Percentiles rank a stretch among this genome's conserved stretches.
Evolutionary conservation across 352 stramenopile genomes (phyloP).

Genomic region (Aphanomyces euteiches): DNA sequence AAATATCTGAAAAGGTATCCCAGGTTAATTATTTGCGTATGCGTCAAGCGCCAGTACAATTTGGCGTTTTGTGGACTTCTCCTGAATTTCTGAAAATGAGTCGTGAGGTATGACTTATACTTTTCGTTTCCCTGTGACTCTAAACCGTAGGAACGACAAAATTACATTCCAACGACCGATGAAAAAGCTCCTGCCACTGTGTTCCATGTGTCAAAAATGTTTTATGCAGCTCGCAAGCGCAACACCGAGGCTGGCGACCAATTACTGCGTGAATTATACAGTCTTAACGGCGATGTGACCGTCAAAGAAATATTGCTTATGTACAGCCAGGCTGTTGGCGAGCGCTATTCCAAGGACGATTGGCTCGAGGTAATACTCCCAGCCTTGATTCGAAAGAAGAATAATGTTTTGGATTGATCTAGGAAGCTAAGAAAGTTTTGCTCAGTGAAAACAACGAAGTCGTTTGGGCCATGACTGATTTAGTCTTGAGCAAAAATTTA

Average conservation of each 20-base stretch:
- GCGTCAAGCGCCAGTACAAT: slow-evolving; percentile 71
- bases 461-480: slow-evolving; percentile 71
- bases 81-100: slow-evolving; percentile 51
- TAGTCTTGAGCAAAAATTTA: slow-evolving; percentile 75
- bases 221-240: slow-evolving; percentile 29
- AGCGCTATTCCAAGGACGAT: background rate
- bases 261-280: slow-evolving; percentile 20
- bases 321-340: slow-evolving; percentile 10
- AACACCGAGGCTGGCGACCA: background rate
- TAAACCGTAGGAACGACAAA: slow-evolving; percentile 9
- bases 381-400: background rate
- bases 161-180: slow-evolving; percentile 29
- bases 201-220: slow-evolving; percentile 77
- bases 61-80: slow-evolving; percentile 65
- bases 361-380: slow-evolving; percentile 13
- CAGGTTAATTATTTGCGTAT: slow-evolving; percentile 69
- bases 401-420: background rate
- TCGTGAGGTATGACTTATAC: background rate
- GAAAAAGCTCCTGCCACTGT: slow-evolving; percentile 47
- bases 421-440: slow-evolving; percentile 48
- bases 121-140: background rate
- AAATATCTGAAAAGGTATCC: background rate
- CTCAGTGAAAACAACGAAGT: slow-evolving; percentile 48
- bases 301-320: slow-evolving; percentile 24
- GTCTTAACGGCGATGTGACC: background rate